phyloP scores from a whole-genome alignment of 2,329 filamentous ascomycete genomes.

The Trichoderma atroviride region DNA sequence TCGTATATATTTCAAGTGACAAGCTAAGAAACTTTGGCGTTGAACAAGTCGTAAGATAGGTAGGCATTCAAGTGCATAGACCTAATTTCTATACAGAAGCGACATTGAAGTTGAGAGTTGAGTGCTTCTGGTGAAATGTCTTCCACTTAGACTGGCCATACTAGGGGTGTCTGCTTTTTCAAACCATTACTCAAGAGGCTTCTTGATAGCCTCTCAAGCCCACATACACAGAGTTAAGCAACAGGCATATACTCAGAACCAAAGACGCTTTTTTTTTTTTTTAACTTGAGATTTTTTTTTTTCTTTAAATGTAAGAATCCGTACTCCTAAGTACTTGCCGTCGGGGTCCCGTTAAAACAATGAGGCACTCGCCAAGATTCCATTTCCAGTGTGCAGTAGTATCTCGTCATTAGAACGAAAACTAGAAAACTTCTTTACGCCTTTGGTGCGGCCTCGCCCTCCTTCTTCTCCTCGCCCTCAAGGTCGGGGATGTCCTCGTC shows the following conservation, averaged over 20 bases:
- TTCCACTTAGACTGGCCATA: not conserved
- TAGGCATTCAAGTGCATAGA: not conserved
- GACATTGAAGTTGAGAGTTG: not conserved
- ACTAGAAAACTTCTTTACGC: conserved; percentile 33
- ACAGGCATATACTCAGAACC: not conserved
- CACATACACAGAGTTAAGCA: not conserved
- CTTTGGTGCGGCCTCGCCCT: conserved; percentile 47
- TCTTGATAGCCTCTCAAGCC: not conserved
- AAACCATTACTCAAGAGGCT: not conserved
- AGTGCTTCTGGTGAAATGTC: not conserved
- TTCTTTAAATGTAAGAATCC: conserved; percentile 14
- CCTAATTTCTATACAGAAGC: not conserved
- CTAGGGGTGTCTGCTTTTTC: not conserved
- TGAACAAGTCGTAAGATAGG: not conserved
- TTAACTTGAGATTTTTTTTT: not conserved
- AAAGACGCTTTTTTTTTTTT: not conserved
- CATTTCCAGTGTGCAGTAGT: conserved; percentile 24
- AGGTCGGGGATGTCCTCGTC: conserved; percentile 86
- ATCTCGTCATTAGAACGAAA: not conserved
- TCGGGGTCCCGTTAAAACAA: conserved; percentile 4
- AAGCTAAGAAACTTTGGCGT: not conserved
- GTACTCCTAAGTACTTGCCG: conserved; percentile 14
- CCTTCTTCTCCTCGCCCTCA: conserved; percentile 58
- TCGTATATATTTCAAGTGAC: not conserved
- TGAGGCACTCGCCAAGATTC: conserved; percentile 24